phyloP scores from a whole-genome alignment of 164 flowering plant species.

The Umbellularia californica region DNA sequence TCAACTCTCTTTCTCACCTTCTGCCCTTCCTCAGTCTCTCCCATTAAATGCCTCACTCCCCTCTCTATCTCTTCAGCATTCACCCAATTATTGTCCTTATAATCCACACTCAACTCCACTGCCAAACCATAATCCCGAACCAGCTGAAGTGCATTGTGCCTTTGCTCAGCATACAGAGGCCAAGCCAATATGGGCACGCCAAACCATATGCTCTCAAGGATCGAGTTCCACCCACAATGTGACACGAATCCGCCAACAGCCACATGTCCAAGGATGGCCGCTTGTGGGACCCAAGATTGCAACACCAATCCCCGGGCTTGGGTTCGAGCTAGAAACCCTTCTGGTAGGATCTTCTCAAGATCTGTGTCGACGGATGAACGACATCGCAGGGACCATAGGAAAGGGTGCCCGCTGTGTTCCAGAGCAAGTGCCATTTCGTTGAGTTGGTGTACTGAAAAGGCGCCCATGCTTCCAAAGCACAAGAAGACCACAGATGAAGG shows the following conservation, averaged over 20 bases:
- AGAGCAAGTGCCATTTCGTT: conserved; percentile 35
- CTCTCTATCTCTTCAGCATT: conserved; percentile 29
- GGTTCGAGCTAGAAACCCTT: conserved; percentile 10
- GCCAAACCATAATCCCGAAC: not conserved
- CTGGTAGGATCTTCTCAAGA: conserved; percentile 3
- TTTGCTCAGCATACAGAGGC: conserved; percentile 9
- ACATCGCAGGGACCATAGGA: conserved; percentile 37
- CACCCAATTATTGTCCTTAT: not conserved
- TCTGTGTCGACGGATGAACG: not conserved
- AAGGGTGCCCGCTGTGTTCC: conserved; percentile 31
- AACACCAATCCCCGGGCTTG: conserved; percentile 8
- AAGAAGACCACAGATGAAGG: conserved; percentile 27
- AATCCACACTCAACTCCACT: not conserved
- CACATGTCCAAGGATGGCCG: conserved; percentile 3
- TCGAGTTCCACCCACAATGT: conserved; percentile 13
- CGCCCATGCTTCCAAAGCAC: conserved; percentile 39
- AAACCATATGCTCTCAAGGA: conserved; percentile 1
- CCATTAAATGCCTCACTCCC: conserved; percentile 32
- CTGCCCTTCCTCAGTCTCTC: conserved; percentile 20
- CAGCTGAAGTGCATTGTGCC: conserved; percentile 3
- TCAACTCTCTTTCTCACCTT: conserved; percentile 30
- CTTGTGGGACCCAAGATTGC: conserved; percentile 12
- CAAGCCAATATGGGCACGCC: conserved; percentile 11
- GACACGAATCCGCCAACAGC: conserved; percentile 10
- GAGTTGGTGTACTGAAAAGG: conserved; percentile 15